Evolutionary conservation across 1,284 basidiomycete species (phyloP).

Genomic region (Papiliotrema nemorosa): DNA sequence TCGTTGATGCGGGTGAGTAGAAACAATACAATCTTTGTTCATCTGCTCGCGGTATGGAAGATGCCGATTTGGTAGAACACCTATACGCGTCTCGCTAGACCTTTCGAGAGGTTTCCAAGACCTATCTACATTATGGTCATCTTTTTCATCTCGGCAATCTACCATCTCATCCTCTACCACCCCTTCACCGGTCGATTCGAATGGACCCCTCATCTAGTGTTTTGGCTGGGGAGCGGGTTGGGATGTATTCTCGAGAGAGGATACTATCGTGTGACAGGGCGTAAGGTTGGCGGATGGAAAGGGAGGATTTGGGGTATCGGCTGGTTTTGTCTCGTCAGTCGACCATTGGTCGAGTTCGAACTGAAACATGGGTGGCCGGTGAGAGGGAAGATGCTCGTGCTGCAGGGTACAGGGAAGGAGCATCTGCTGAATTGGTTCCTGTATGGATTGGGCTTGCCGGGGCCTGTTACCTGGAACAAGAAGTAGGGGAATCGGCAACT

Average conservation of each 20-base stretch:
- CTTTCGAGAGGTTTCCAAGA: not conserved
- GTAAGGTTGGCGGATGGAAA: not conserved
- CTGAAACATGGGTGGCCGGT: not conserved
- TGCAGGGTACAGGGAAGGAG: not conserved
- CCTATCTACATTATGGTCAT: not conserved
- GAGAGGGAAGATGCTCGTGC: too few species aligned
- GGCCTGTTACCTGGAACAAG: not conserved
- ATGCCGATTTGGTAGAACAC: not conserved
- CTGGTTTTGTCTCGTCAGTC: constrained; percentile 2
- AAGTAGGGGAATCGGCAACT: not conserved
- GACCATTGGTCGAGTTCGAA: not conserved
- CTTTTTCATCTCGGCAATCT: constrained; percentile 1
- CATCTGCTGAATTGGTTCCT: not conserved
- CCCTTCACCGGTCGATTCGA: not conserved
- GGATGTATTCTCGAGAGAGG: constrained; percentile 3
- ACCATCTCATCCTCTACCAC: constrained; percentile 2
- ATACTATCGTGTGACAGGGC: constrained; percentile 2
- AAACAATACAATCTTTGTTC: not conserved
- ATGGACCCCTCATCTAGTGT: not conserved
- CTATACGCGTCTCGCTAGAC: not conserved
- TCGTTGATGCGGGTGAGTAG: constrained; percentile 1
- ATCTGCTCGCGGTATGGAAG: not conserved
- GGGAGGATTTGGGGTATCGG: constrained; percentile 1
- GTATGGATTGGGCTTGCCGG: not conserved
- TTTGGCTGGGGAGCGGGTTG: constrained; percentile 3